A percentile compares a stretch with the other conserved stretches of the same genome.
Evolutionary conservation across 768 basidiomycete species (phyloP).

Genomic region (Leccinum variicolor): DNA sequence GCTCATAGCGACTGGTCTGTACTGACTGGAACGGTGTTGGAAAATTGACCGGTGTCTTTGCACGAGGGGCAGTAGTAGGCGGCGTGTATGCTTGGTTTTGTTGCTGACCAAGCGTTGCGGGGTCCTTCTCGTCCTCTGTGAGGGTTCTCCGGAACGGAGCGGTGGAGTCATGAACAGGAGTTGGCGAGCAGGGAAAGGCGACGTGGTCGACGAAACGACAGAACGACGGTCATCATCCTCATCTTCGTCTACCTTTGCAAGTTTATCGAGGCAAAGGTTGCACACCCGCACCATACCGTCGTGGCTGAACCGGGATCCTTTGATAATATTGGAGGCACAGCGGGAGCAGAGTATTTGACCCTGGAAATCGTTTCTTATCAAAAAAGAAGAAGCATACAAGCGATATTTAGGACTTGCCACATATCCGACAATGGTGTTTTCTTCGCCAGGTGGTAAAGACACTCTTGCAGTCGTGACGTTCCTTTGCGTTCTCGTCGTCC

Average conservation of each 20-base stretch:
- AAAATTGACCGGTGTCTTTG: constrained; percentile 56
- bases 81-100: constrained; percentile 14
- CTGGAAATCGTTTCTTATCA: constrained; percentile 32
- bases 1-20: constrained; percentile 51
- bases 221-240: constrained; percentile 89
- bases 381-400: neutral
- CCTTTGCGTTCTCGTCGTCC: constrained; percentile 94
- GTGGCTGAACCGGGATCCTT: constrained; percentile 88
- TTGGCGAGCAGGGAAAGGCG: constrained; percentile 77
- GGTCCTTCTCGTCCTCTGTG: constrained; percentile 73
- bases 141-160: constrained; percentile 76
- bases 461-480: constrained; percentile 94
- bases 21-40: constrained; percentile 50
- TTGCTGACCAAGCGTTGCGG: constrained; percentile 42
- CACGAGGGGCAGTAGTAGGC: constrained; percentile 37
- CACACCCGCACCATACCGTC: constrained; percentile 96
- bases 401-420: constrained; percentile 51
- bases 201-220: constrained; percentile 64
- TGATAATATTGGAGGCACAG: constrained; percentile 96
- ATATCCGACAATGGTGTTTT: constrained; percentile 97
- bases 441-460: constrained; percentile 92
- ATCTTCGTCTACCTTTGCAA: constrained; percentile 83
- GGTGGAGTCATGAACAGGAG: constrained; percentile 53
- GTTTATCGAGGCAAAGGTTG: constrained; percentile 91
- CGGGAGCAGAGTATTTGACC: constrained; percentile 98